These are phyloP conservation scores for Penicillium canescens DNA, from an alignment of 495 filamentous ascomycete species.

Conservation along the genomic window DNA sequence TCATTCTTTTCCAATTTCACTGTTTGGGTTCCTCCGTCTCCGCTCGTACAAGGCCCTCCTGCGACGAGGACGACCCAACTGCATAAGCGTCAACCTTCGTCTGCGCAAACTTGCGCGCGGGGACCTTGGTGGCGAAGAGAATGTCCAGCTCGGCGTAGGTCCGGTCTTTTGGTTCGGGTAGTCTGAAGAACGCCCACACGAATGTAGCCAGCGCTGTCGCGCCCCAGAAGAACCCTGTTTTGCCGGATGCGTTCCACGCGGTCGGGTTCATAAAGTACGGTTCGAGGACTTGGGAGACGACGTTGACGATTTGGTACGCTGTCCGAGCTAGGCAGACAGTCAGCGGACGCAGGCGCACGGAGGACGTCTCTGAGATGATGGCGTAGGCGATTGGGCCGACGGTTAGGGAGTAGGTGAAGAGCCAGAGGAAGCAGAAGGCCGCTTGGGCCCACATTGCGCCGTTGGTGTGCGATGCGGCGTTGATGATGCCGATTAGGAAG, in stretches of 20 bases:
- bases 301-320: conserved; percentile 64
- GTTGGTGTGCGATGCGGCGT: conserved; percentile 47
- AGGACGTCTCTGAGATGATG: conserved; percentile 69
- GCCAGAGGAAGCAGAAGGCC: conserved; percentile 64
- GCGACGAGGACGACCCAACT: conserved; percentile 10
- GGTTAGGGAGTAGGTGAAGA: conserved; percentile 65
- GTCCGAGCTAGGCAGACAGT: conserved; percentile 64
- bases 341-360: conserved; percentile 65
- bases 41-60: conserved; percentile 17
- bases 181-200: conserved; percentile 66
- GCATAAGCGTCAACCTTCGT: conserved; percentile 60
- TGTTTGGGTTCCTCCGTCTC: conserved; percentile 16
- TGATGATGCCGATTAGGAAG: conserved; percentile 66
- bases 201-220: conserved; percentile 62
- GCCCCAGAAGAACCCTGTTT: conserved; percentile 70
- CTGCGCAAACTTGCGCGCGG: conserved; percentile 60
- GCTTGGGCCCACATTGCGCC: conserved; percentile 38
- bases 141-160: conserved; percentile 70
- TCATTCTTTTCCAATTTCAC: neutral
- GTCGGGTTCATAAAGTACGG: conserved; percentile 69
- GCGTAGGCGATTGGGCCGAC: conserved; percentile 74
- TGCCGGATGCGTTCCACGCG: conserved; percentile 66
- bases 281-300: conserved; percentile 63
- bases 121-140: conserved; percentile 58
- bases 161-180: conserved; percentile 65